Evolutionary conservation across 306 rosid genomes (phyloP), one percentile per base, ranked within the genome.

Genomic region (Astragalus membranaceus): DNA sequence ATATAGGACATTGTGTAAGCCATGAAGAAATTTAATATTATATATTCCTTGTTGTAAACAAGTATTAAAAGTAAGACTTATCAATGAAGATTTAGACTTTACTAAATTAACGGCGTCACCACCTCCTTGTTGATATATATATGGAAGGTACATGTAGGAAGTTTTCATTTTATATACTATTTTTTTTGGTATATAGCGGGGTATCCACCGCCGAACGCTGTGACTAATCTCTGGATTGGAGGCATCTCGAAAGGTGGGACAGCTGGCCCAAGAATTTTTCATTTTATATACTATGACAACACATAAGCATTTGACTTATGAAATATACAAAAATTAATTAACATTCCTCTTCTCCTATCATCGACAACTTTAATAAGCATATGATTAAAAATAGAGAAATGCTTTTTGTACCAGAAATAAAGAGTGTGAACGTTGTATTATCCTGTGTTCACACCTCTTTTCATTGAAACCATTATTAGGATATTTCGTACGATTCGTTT

Each of bases 221-320:
- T n/a, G n/a, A n/a, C n/a, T n/a, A n/a, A n/a, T n/a, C n/a, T n/a
- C n/a, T n/a, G n/a, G n/a, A n/a, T n/a, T n/a, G n/a, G n/a, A n/a
- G n/a, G n/a, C n/a, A n/a, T n/a, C n/a, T n/a, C n/a, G n/a, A n/a
- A n/a, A n/a, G n/a, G n/a, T n/a, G n/a, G n/a, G n/a, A n/a, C n/a
- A n/a, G n/a, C n/a, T n/a, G n/a, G n/a, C n/a, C n/a, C n/a, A n/a
- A n/a, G 9, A n/a, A 16, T 39, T 23, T 46, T 65, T 33, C 46
- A 55, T 20, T 20, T 20, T 20, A 20, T n/a, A n/a, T 73, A 5
- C 7, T 7, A 2, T 15, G 42, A 23, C 10, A 12, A 4, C 5
- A 8, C 29, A 58, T 32, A 33, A 23, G 60, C 33, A 56, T 15
- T 53, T 75, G 73, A 75, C 79, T 65, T 42, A 2, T 65, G 6